Evolutionary conservation across 257 asterid genomes (phyloP).

Genomic region (Fraxinus cuspidata): DNA sequence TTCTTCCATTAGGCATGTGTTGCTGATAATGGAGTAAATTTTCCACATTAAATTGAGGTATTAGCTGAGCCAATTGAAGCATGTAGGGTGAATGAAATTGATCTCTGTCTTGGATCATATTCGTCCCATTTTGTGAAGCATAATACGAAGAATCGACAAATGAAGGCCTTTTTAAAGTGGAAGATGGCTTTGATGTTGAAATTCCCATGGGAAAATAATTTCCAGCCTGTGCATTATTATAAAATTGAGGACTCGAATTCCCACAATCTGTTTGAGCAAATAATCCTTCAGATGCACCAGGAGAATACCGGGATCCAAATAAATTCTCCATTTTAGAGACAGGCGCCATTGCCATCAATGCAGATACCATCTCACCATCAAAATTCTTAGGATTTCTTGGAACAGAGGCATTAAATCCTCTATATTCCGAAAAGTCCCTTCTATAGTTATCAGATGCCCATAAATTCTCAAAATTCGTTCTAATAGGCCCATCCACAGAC

Average conservation of each 20-base stretch:
- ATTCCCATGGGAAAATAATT: constrained; percentile 39
- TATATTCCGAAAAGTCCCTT: constrained; percentile 31
- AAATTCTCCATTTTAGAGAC: constrained; percentile 31
- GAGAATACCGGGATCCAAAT: constrained; percentile 34
- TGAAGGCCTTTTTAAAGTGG: constrained; percentile 32
- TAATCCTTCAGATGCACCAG: constrained; percentile 31
- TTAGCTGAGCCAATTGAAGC: constrained; percentile 31
- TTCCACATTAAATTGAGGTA: constrained; percentile 33
- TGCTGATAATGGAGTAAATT: constrained; percentile 34
- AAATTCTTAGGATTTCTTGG: constrained; percentile 33
- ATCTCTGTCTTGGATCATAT: constrained; percentile 33
- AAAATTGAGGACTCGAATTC: constrained; percentile 36
- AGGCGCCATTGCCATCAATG: constrained; percentile 39
- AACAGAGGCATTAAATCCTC: constrained; percentile 39
- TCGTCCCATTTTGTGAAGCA: constrained; percentile 39
- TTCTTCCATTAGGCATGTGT: constrained; percentile 33
- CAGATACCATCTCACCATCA: constrained; percentile 34
- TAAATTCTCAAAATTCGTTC: constrained; percentile 30
- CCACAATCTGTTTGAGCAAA: constrained; percentile 35
- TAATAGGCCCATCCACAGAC: constrained; percentile 26
- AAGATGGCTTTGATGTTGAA: constrained; percentile 30
- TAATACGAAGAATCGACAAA: constrained; percentile 30
- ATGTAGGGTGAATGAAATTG: constrained; percentile 32
- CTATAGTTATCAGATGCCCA: constrained; percentile 30
- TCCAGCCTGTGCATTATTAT: constrained; percentile 27